Conservation (phyloP, 805 yeast species). For the Ogataea kodamae region DNA sequence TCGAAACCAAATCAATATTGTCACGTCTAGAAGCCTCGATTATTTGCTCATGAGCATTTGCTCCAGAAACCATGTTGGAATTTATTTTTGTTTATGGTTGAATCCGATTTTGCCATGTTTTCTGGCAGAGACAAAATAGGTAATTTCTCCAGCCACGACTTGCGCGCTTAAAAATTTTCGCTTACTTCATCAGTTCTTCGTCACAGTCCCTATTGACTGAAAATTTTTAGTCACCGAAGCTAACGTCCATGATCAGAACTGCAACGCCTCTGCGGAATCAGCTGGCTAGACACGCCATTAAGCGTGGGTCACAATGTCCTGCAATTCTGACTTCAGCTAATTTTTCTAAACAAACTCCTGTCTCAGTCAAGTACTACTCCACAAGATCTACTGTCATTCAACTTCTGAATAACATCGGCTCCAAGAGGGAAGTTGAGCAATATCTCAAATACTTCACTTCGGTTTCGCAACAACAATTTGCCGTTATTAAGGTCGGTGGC, state of each 20-base stretch:
- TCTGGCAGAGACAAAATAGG: constrained; percentile 10
- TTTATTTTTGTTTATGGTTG: constrained; percentile 1
- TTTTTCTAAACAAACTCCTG: constrained; percentile 3
- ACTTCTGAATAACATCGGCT: constrained; percentile 90
- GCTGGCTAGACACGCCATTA: constrained; percentile 25
- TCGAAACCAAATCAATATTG: constrained; percentile 68
- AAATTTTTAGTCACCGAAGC: constrained; percentile 13
- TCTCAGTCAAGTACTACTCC: constrained; percentile 38
- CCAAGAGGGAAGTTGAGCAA: constrained; percentile 97
- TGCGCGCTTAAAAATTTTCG: constrained; percentile 17
- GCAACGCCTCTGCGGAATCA: constrained; percentile 18
- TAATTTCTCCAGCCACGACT: constrained; percentile 12
- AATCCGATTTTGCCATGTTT: background rate
- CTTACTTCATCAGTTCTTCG: constrained; percentile 3
- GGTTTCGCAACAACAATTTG: constrained; percentile 94
- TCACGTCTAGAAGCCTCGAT: constrained; percentile 86
- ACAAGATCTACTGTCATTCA: constrained; percentile 96
- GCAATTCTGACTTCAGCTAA: constrained; percentile 6
- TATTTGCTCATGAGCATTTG: constrained; percentile 71
- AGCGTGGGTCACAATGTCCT: constrained; percentile 13
- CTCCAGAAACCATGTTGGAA: constrained; percentile 45
- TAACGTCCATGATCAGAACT: constrained; percentile 10
- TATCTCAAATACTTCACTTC: constrained; percentile 95
- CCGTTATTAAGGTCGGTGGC: constrained; percentile 98
- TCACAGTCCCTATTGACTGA: constrained; percentile 4